phyloP scores from a whole-genome alignment of 495 filamentous ascomycete species.

The Neurospora tetrasperma region DNA sequence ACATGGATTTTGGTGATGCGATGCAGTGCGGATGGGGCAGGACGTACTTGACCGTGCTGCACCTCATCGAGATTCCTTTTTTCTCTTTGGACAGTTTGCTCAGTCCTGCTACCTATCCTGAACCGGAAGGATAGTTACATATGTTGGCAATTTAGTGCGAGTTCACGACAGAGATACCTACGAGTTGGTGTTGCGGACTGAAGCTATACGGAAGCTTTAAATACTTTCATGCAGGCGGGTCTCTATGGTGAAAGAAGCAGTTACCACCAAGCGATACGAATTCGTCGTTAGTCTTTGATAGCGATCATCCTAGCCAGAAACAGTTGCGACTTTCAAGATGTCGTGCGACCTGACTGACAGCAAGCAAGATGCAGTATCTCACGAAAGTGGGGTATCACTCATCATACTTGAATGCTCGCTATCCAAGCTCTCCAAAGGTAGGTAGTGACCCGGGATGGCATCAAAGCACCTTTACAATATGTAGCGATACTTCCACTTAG shows the following conservation, averaged over 20 bases:
- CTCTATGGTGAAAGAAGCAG: background rate
- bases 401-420: background rate
- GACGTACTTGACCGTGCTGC: background rate
- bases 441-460: background rate
- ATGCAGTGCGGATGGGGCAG: background rate
- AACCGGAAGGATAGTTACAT: background rate
- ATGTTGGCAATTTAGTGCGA: too few relatives aligned
- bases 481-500: background rate
- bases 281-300: background rate
- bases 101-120: background rate
- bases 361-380: background rate
- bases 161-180: background rate
- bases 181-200: background rate
- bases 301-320: background rate
- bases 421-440: background rate
- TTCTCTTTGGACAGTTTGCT: background rate
- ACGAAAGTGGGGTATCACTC: background rate
- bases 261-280: background rate
- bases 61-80: background rate
- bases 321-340: background rate
- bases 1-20: background rate
- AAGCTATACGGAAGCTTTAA: background rate
- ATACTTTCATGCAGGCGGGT: background rate
- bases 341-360: background rate
- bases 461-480: background rate